A percentile compares a stretch with the other conserved stretches of the same genome.
Evolutionary conservation across 1,284 basidiomycete species (phyloP).

Genomic region (Papiliotrema fonsecae): DNA sequence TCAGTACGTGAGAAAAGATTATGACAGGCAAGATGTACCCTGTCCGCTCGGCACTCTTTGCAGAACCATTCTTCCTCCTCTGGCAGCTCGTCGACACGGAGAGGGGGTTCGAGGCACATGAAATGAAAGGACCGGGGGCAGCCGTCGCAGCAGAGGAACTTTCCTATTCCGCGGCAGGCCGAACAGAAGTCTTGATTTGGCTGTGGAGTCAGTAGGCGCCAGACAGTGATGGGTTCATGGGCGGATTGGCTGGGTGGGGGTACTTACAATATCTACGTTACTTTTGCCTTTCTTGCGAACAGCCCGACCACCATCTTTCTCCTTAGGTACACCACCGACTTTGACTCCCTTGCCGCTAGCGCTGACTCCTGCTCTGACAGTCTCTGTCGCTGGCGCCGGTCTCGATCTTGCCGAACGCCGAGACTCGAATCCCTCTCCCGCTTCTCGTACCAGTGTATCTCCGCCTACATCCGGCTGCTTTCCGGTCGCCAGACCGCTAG

Average conservation of each 20-base stretch:
- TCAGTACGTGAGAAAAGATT: no score
- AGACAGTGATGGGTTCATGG: neutral
- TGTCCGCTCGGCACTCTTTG: slow-evolving; percentile 39
- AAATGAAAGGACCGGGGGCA: slow-evolving; percentile 95
- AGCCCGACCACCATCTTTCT: neutral
- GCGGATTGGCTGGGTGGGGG: neutral
- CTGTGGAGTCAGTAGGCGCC: slow-evolving; percentile 51
- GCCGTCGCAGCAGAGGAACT: slow-evolving; percentile 92
- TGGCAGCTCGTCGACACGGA: slow-evolving; percentile 77
- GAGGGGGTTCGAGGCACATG: slow-evolving; percentile 90
- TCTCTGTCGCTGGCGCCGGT: slow-evolving; percentile 8
- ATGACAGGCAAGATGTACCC: slow-evolving; percentile 28
- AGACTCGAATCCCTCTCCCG: slow-evolving; percentile 21
- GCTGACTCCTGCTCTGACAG: slow-evolving; percentile 33
- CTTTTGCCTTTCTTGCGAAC: slow-evolving; percentile 31
- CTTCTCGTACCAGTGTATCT: slow-evolving; percentile 23
- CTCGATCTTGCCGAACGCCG: slow-evolving; percentile 18
- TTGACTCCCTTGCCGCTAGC: slow-evolving; percentile 39
- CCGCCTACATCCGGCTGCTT: slow-evolving; percentile 6
- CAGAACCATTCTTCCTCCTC: slow-evolving; percentile 93
- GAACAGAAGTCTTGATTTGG: slow-evolving; percentile 93
- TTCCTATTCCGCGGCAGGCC: slow-evolving; percentile 67
- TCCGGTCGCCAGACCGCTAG: neutral
- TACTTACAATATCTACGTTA: slow-evolving; percentile 1
- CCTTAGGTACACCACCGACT: slow-evolving; percentile 25